Evolutionary conservation across 2,329 filamentous ascomycete species (phyloP).

Genomic region (Curvularia eragrostidis): DNA sequence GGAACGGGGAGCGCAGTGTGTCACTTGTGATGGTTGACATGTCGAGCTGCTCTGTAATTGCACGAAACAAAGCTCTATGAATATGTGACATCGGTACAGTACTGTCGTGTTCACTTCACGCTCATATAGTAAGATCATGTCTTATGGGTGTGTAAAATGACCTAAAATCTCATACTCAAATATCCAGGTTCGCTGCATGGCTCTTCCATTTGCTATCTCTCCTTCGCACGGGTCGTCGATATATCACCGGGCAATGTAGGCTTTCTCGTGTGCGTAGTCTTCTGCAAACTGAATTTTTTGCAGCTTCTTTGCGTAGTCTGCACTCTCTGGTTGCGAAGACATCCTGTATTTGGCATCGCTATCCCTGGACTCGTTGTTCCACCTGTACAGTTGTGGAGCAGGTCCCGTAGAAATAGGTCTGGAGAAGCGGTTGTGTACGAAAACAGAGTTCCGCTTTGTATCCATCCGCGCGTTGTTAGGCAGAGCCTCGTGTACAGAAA

Average conservation of each 20-base stretch:
- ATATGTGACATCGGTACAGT: no score
- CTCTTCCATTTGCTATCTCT: background rate
- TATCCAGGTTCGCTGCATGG: background rate
- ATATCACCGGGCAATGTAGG: background rate
- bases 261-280: constrained; percentile 8
- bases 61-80: no score
- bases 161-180: background rate
- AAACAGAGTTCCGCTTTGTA: constrained; percentile 36
- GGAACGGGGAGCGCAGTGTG: no score
- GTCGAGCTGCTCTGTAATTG: no score
- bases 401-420: constrained; percentile 21
- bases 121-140: no score
- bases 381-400: constrained; percentile 17
- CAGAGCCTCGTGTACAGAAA: constrained; percentile 48
- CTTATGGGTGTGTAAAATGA: no score
- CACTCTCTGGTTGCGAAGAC: background rate
- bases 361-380: constrained; percentile 11
- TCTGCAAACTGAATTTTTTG: constrained; percentile 8
- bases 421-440: constrained; percentile 59
- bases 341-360: constrained; percentile 9
- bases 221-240: background rate
- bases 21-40: no score
- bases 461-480: constrained; percentile 52
- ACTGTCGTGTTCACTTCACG: no score
- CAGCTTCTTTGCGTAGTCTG: constrained; percentile 6